These are phyloP conservation scores for Tetrahymena borealis DNA, from an alignment of 73 alveolate species.

Conservation along the genomic window DNA sequence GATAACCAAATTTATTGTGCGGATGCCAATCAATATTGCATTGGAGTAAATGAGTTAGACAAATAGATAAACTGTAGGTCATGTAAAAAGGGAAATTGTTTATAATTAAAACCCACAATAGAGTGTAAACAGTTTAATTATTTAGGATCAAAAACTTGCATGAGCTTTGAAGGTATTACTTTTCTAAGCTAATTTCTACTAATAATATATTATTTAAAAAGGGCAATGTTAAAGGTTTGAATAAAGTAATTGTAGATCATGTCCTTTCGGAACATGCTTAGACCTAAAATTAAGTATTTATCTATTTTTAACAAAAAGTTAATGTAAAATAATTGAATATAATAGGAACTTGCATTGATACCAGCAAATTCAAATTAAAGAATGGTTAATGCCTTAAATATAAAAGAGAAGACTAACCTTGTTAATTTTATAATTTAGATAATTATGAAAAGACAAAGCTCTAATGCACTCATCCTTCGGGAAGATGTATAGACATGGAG, in stretches of 20 bases:
- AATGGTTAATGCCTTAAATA: neutral
- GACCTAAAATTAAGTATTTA: neutral
- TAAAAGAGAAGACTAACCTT: neutral
- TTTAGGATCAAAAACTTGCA: neutral
- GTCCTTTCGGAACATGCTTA: neutral
- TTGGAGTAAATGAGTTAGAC: neutral
- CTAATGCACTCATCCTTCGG: neutral
- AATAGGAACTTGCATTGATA: neutral
- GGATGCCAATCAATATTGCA: neutral
- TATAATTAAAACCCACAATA: too few relatives aligned
- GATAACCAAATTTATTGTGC: neutral
- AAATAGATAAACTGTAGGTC: neutral
- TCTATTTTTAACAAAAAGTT: neutral
- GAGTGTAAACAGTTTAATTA: neutral
- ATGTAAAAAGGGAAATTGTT: neutral
- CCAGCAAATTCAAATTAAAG: neutral
- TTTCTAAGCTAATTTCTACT: neutral
- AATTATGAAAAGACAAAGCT: neutral
- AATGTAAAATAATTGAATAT: neutral
- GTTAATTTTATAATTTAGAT: neutral
- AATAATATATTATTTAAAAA: neutral
- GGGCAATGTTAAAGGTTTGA: neutral
- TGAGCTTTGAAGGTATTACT: neutral
- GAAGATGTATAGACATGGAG: neutral
- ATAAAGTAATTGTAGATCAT: neutral